Percentiles rank a stretch among this genome's conserved stretches.
phyloP scores from a whole-genome alignment of 257 asterid genomes.

The Leptodermis oblonga region DNA sequence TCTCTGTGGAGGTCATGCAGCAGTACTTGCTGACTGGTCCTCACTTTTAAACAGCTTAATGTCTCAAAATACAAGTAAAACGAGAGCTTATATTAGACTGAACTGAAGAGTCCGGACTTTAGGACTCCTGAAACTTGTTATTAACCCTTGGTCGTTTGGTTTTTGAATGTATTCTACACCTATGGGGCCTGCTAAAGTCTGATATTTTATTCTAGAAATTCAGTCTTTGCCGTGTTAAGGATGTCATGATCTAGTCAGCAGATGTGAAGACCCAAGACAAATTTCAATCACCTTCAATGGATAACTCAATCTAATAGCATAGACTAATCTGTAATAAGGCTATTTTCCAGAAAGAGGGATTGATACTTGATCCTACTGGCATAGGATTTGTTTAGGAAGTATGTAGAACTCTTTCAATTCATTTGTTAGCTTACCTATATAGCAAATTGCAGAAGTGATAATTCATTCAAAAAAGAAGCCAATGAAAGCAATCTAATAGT shows the following conservation, averaged over 20 bases:
- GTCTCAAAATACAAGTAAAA: background rate
- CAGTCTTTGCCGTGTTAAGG: background rate
- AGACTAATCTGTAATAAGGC: background rate
- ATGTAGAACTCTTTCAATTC: background rate
- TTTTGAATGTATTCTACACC: background rate
- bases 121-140: background rate
- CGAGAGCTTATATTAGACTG: background rate
- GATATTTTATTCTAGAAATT: background rate
- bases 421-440: background rate
- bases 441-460: background rate
- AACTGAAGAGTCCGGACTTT: background rate
- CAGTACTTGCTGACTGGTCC: background rate
- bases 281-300: background rate
- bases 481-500: background rate
- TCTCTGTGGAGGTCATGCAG: background rate
- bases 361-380: background rate
- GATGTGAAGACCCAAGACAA: background rate
- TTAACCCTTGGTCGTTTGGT: background rate
- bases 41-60: background rate
- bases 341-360: background rate
- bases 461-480: background rate
- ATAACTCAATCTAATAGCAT: background rate
- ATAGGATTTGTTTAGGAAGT: background rate
- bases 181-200: background rate
- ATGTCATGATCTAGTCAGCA: background rate